Conservation (phyloP, 192 early-diverging fungal genomes). For the Podila minutissima region DNA sequence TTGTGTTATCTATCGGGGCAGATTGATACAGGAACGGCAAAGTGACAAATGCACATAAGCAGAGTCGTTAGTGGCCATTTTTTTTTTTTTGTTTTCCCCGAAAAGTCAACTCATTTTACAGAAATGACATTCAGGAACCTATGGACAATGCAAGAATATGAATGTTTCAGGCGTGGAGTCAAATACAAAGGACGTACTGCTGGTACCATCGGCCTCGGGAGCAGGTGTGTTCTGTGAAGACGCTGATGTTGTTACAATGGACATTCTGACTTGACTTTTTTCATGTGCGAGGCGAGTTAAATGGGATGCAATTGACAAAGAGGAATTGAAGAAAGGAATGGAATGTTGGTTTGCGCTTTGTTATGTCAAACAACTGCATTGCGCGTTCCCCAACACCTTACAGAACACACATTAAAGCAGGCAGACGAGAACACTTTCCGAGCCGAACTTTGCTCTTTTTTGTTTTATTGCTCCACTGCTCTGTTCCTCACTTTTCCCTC, state of each 20-base stretch:
- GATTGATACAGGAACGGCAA: not conserved
- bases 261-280: not conserved
- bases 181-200: constrained; percentile 5
- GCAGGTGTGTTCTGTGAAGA: not conserved
- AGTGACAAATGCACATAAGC: not conserved
- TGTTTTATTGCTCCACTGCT: too few species aligned
- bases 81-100: not conserved
- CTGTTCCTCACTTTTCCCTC: too few species aligned
- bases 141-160: too few species aligned
- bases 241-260: not conserved
- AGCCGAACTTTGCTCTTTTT: too few species aligned
- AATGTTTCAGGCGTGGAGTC: too few species aligned
- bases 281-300: not conserved
- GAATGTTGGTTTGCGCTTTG: not conserved
- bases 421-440: too few species aligned
- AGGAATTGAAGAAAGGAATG: constrained; percentile 8
- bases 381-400: too few species aligned
- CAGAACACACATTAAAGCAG: too few species aligned
- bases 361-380: too few species aligned
- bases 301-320: not conserved
- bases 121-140: too few species aligned
- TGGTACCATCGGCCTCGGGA: constrained; percentile 14
- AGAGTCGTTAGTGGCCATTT: not conserved
- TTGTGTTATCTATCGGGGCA: constrained; percentile 15
- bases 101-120: too few species aligned